phyloP scores from a whole-genome alignment of 306 rosid genomes.

The Vigna mungo region DNA sequence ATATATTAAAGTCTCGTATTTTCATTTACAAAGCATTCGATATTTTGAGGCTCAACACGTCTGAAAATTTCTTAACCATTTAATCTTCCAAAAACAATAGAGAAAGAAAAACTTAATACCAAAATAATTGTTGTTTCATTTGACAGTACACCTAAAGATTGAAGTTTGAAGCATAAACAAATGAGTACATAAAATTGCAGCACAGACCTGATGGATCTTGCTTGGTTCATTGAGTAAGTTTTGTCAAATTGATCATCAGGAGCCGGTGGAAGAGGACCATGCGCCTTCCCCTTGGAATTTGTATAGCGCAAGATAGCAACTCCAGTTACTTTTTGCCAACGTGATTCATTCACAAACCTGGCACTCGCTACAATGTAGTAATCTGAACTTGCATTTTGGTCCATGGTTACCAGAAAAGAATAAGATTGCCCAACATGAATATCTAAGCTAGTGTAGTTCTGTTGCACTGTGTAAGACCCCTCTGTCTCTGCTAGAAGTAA shows the following conservation, averaged over 20 bases:
- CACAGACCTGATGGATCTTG: conserved; percentile 88
- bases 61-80: conserved; percentile 4
- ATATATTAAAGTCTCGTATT: background rate
- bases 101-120: conserved; percentile 16
- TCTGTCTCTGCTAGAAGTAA: conserved; percentile 92
- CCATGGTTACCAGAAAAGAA: conserved; percentile 85
- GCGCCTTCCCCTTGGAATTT: conserved; percentile 95
- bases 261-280: conserved; percentile 76
- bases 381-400: conserved; percentile 94
- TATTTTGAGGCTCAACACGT: background rate
- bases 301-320: conserved; percentile 88
- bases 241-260: conserved; percentile 90
- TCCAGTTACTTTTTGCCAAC: conserved; percentile 89
- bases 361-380: conserved; percentile 97
- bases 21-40: background rate
- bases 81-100: conserved; percentile 29
- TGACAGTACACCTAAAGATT: background rate
- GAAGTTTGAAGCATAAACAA: background rate
- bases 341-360: conserved; percentile 83
- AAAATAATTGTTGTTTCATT: background rate
- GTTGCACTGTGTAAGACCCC: conserved; percentile 95
- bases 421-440: conserved; percentile 97
- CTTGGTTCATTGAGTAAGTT: conserved; percentile 99
- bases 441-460: conserved; percentile 91
- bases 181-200: conserved; percentile 15